Conservation (phyloP, 345 rosid species). For the Iberis pinnata region DNA sequence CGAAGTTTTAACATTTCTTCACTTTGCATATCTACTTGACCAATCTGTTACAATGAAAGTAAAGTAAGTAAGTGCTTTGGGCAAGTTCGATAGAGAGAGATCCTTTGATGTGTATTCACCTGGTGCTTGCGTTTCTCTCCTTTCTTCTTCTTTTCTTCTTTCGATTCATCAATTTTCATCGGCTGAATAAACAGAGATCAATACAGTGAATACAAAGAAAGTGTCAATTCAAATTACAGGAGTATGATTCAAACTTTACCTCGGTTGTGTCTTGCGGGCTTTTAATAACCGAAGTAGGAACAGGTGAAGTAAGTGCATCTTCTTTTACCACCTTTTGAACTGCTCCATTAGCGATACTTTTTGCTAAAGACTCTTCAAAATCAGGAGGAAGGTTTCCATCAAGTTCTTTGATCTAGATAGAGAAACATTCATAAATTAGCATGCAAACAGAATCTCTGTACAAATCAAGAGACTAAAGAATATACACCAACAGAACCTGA, state of each 20-base stretch:
- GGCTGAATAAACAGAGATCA: constrained; percentile 17
- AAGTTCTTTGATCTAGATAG: constrained; percentile 52
- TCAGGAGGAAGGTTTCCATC: constrained; percentile 57
- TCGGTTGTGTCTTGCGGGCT: constrained; percentile 16
- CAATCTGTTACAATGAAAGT: constrained; percentile 38
- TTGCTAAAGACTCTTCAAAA: constrained; percentile 48
- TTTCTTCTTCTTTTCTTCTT: constrained; percentile 24
- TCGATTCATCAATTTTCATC: constrained; percentile 19
- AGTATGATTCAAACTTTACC: constrained; percentile 28
- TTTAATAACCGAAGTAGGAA: constrained; percentile 24
- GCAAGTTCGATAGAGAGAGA: background rate
- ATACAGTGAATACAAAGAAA: constrained; percentile 4
- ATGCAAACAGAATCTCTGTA: background rate
- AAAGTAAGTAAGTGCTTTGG: background rate
- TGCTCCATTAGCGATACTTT: constrained; percentile 24
- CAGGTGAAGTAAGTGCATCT: constrained; percentile 28
- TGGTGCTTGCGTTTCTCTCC: constrained; percentile 40
- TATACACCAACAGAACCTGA: constrained; percentile 42
- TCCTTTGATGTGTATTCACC: constrained; percentile 36
- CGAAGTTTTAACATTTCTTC: constrained; percentile 74
- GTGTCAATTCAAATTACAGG: background rate
- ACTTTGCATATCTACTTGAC: constrained; percentile 61
- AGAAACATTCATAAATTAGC: background rate
- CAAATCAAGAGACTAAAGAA: background rate
- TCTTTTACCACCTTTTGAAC: constrained; percentile 21